These are phyloP conservation scores for Amphicarpaea edgeworthii DNA, from an alignment of 306 rosid species.

Conservation along the genomic window DNA sequence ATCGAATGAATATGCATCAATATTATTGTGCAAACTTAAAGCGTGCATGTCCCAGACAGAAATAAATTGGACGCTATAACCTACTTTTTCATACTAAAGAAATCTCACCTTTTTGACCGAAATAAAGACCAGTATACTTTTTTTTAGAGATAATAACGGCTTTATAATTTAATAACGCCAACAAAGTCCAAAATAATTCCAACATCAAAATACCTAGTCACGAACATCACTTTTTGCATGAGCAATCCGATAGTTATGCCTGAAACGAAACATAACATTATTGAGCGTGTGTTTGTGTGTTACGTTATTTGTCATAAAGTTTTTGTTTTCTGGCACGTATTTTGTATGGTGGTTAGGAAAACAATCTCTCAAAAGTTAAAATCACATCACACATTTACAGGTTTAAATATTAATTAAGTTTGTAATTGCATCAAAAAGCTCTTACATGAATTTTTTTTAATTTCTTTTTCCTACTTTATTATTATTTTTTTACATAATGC, in stretches of 20 bases:
- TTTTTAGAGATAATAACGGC: conserved; percentile 38
- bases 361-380: conserved; percentile 34
- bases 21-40: conserved; percentile 38
- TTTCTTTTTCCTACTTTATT: conserved; percentile 26
- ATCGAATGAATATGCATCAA: conserved; percentile 20
- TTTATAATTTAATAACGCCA: background rate
- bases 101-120: conserved; percentile 43
- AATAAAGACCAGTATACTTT: conserved; percentile 36
- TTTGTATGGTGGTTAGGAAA: conserved; percentile 2
- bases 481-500: conserved; percentile 38
- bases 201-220: conserved; percentile 41
- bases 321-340: background rate
- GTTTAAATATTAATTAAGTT: background rate
- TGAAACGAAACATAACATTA: conserved; percentile 21
- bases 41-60: conserved; percentile 26
- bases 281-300: conserved; percentile 24
- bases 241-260: conserved; percentile 28
- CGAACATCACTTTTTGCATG: conserved; percentile 37
- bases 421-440: background rate
- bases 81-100: conserved; percentile 31
- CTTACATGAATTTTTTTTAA: background rate
- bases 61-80: conserved; percentile 34
- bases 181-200: background rate
- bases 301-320: conserved; percentile 31
- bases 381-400: conserved; percentile 21